phyloP scores from a whole-genome alignment of 768 basidiomycete species.

The Lentinus tigrinus region DNA sequence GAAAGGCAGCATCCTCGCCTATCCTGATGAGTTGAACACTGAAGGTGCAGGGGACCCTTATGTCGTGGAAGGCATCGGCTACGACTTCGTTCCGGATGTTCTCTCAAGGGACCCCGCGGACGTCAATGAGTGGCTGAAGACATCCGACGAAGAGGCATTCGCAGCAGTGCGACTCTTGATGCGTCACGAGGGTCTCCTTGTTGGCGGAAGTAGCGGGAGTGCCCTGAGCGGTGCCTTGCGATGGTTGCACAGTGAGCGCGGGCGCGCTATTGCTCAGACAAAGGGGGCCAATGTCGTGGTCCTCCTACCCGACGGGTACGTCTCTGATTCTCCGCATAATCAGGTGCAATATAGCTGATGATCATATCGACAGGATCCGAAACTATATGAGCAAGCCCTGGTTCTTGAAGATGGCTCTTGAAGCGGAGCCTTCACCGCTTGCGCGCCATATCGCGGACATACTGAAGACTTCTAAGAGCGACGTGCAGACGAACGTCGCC shows the following conservation, averaged over 20 bases:
- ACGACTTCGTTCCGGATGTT: constrained; percentile 89
- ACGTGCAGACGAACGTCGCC: constrained; percentile 20
- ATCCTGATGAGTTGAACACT: constrained; percentile 63
- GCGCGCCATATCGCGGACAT: constrained; percentile 46
- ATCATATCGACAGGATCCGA: constrained; percentile 58
- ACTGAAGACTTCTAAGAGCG: constrained; percentile 26
- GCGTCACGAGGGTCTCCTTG: constrained; percentile 82
- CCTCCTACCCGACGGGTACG: constrained; percentile 87
- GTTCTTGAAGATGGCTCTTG: constrained; percentile 74
- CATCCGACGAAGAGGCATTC: constrained; percentile 78
- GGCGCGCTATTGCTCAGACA: constrained; percentile 58
- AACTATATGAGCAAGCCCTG: constrained; percentile 95
- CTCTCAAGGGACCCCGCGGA: constrained; percentile 59
- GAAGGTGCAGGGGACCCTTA: constrained; percentile 55
- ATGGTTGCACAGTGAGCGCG: constrained; percentile 75
- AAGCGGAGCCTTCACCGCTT: constrained; percentile 52
- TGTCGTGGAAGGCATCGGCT: constrained; percentile 94
- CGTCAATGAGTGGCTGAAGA: constrained; percentile 86
- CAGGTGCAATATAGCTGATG: neutral
- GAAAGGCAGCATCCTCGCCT: constrained; percentile 87
- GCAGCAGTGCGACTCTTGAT: constrained; percentile 72
- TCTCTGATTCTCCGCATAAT: neutral
- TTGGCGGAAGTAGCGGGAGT: constrained; percentile 93
- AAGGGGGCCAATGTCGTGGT: constrained; percentile 86
- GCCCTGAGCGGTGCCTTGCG: constrained; percentile 72